Conservation (phyloP, 768 basidiomycete species). For the Macrocybe gigantea region DNA sequence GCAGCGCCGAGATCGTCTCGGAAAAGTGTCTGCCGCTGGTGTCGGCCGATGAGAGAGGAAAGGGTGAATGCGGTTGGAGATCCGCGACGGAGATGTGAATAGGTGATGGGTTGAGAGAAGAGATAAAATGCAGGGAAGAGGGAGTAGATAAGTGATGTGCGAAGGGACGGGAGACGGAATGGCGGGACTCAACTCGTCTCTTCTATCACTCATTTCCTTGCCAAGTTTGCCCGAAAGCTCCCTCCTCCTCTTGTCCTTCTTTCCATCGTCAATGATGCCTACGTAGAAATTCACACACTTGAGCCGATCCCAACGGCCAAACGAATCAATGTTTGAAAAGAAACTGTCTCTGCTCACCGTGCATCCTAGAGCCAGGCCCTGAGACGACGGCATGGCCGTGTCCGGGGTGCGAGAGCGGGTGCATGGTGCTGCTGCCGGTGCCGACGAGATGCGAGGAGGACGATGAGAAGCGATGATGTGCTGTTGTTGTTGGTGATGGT, state of each 20-base stretch:
- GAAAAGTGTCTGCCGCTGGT: slow-evolving; percentile 53
- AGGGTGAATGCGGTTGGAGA: background rate
- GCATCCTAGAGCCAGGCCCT: too few relatives aligned
- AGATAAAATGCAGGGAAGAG: slow-evolving; percentile 3
- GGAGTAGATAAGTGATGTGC: background rate
- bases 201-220: slow-evolving; percentile 68
- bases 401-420: too few relatives aligned
- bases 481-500: too few relatives aligned
- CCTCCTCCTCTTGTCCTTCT: slow-evolving; percentile 64
- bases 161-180: slow-evolving; percentile 15
- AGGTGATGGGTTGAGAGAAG: slow-evolving; percentile 2
- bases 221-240: slow-evolving; percentile 66
- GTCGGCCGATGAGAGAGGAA: slow-evolving; percentile 4
- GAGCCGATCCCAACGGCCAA: too few relatives aligned
- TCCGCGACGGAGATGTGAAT: slow-evolving; percentile 2
- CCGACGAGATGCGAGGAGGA: too few relatives aligned
- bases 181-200: slow-evolving; percentile 53
- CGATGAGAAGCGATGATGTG: too few relatives aligned
- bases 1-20: slow-evolving; percentile 59
- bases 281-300: too few relatives aligned
- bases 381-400: too few relatives aligned
- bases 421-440: too few relatives aligned
- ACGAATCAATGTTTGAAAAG: too few relatives aligned
- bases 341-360: too few relatives aligned
- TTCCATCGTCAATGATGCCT: slow-evolving; percentile 26